Conservation (phyloP, 768 basidiomycete genomes). For the Ramaria sp. region DNA sequence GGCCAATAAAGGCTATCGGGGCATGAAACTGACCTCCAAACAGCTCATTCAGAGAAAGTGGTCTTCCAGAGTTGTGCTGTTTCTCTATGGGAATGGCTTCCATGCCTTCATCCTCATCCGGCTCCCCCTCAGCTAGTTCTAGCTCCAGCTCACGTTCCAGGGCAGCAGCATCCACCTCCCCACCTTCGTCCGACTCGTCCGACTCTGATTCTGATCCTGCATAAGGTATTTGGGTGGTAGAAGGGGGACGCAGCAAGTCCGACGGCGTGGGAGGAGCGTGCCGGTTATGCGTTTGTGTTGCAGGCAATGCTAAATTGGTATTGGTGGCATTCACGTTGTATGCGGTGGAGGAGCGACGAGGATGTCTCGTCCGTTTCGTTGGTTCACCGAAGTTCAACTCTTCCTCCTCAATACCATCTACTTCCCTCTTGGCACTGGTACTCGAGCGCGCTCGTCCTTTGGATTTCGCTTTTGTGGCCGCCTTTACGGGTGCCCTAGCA, state of each 20-base stretch:
- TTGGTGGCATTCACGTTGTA: constrained; percentile 24
- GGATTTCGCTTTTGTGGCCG: constrained; percentile 16
- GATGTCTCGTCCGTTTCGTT: constrained; percentile 24
- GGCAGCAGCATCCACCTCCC: constrained; percentile 16
- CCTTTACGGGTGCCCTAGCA: constrained; percentile 17
- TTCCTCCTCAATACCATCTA: constrained; percentile 32
- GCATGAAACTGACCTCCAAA: background rate
- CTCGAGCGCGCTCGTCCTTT: constrained; percentile 16
- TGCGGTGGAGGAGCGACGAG: constrained; percentile 13
- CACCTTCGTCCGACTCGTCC: constrained; percentile 14
- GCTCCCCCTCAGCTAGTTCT: constrained; percentile 23
- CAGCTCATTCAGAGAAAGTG: constrained; percentile 2
- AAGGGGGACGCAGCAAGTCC: constrained; percentile 6
- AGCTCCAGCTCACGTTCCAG: constrained; percentile 24
- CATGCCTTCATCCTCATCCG: constrained; percentile 11
- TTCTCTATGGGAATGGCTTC: constrained; percentile 1
- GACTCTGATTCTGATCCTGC: constrained; percentile 8
- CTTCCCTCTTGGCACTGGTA: constrained; percentile 6
- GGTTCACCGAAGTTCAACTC: constrained; percentile 36
- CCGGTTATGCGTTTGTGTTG: background rate
- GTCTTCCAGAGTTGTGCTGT: constrained; percentile 2
- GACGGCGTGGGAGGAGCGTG: constrained; percentile 3
- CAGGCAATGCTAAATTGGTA: constrained; percentile 16
- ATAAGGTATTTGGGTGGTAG: background rate
- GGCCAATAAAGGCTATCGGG: background rate